Evolutionary conservation across 768 basidiomycete species (phyloP), one percentile per base, ranked within the genome.

Genomic region (Trametes cinnabarina): DNA sequence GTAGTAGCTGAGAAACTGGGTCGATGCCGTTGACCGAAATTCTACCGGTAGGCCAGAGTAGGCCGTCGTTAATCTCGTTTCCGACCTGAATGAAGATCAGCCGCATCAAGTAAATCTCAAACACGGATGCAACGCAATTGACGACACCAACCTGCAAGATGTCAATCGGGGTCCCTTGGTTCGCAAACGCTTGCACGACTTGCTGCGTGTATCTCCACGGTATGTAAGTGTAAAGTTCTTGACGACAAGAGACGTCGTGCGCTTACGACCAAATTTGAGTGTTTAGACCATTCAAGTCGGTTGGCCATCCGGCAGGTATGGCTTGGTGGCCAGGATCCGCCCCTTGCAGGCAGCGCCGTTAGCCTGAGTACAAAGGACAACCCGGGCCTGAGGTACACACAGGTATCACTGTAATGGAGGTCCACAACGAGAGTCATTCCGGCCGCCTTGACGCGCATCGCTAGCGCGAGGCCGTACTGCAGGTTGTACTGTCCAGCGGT

Each of bases 21-120:
- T 76, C 75, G 60, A 78, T 82, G 20, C 82, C 82, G 43, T 76
- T 79, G 30, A 71, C 73, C 12, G 82, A 83, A 53, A 82, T 82
- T 30, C 73, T 71, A 40, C 83, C 84, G 25, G 76, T 74, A 11
- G 85, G 85, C 83, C 83, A 86, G 20, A 86, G 76, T 30, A 87
- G 71, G 15, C 85, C 84, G 58, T 81, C 75, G 70, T 84, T 85
- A 64, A 87, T 86, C 68, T 87, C 84, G 61, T 87, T 86, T 10
- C 84, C 84, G 55, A 85, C 77, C 78, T 82, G 65, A 49, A 30
- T 39, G 14, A 14, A 7, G 14, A 14, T 34, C 8, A 34, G 14
- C 14, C 34, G 34, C 14, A 7, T 7, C 7, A 14, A 34, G 14
- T 34, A 7, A 14, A 7, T 34, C 34, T 7, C 34, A 34, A 34